Conservation (phyloP, 108 stramenopile species). For the Nitzschia palea region DNA sequence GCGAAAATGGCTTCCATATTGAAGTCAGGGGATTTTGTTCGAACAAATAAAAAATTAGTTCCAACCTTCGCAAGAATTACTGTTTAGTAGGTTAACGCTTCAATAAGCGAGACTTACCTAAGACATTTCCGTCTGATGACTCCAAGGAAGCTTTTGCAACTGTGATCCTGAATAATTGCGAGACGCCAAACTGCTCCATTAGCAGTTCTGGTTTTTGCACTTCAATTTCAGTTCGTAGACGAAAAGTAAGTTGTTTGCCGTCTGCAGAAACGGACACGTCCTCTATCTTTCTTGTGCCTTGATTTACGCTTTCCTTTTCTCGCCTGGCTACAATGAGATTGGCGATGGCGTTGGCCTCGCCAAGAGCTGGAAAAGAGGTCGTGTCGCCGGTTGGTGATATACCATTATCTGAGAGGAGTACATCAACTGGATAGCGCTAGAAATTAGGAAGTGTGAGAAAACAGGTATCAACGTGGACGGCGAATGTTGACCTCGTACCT, state of each 20-base stretch:
- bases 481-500: slow-evolving; percentile 37
- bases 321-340: slow-evolving; percentile 59
- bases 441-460: background rate
- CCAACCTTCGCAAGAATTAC: no score
- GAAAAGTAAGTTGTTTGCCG: slow-evolving; percentile 60
- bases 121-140: slow-evolving; percentile 71
- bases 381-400: slow-evolving; percentile 67
- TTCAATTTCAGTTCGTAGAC: slow-evolving; percentile 69
- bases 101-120: slow-evolving; percentile 35
- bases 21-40: no score
- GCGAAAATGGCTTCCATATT: slow-evolving; percentile 70
- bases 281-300: slow-evolving; percentile 43
- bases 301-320: slow-evolving; percentile 65
- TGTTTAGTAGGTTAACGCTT: no score
- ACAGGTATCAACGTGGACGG: background rate
- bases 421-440: slow-evolving; percentile 54
- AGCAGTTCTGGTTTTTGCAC: slow-evolving; percentile 86
- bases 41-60: no score
- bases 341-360: slow-evolving; percentile 67
- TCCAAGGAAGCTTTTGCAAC: slow-evolving; percentile 68
- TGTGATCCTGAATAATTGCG: slow-evolving; percentile 71
- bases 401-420: slow-evolving; percentile 83
- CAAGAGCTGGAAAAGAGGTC: slow-evolving; percentile 63
- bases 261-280: slow-evolving; percentile 51
- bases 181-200: slow-evolving; percentile 72